These are phyloP conservation scores for Trypethelium eluteriae DNA, from an alignment of 495 filamentous ascomycete genomes.

Conservation along the genomic window DNA sequence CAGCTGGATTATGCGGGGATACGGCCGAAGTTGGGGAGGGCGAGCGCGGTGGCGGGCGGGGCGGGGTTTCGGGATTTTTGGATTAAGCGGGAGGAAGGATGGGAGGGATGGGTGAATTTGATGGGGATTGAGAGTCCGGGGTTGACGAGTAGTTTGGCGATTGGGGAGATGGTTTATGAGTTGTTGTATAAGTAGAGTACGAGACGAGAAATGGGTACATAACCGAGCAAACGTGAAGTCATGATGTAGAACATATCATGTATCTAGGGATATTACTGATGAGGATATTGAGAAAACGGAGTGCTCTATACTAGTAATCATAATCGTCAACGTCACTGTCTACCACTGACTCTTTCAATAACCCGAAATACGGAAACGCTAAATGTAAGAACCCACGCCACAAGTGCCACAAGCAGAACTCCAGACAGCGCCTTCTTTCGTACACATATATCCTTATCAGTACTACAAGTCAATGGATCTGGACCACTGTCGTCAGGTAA, in stretches of 20 bases:
- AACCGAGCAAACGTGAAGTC: constrained; percentile 43
- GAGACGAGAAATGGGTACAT: neutral
- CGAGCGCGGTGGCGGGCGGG: constrained; percentile 47
- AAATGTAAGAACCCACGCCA: constrained; percentile 87
- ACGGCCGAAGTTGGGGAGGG: constrained; percentile 69
- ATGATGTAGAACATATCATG: constrained; percentile 72
- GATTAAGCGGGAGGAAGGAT: constrained; percentile 73
- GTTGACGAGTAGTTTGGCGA: constrained; percentile 80
- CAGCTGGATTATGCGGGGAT: constrained; percentile 83
- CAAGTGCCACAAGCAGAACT: constrained; percentile 72
- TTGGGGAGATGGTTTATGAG: constrained; percentile 71
- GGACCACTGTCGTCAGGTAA: constrained; percentile 34
- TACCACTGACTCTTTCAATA: constrained; percentile 23
- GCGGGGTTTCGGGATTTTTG: constrained; percentile 77
- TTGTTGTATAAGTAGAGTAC: constrained; percentile 53
- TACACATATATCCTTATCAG: constrained; percentile 47
- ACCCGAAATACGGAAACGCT: constrained; percentile 26
- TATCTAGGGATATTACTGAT: constrained; percentile 23
- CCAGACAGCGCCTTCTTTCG: constrained; percentile 71
- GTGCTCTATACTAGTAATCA: neutral
- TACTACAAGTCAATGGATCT: constrained; percentile 19
- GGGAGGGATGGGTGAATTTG: constrained; percentile 81
- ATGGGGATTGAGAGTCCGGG: constrained; percentile 94
- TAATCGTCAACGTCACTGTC: neutral
- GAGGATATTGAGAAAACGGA: neutral